Evolutionary conservation across 208 protist genomes (phyloP), one percentile per base, ranked within the genome.

Genomic region (Acanthamoeba triangularis): DNA sequence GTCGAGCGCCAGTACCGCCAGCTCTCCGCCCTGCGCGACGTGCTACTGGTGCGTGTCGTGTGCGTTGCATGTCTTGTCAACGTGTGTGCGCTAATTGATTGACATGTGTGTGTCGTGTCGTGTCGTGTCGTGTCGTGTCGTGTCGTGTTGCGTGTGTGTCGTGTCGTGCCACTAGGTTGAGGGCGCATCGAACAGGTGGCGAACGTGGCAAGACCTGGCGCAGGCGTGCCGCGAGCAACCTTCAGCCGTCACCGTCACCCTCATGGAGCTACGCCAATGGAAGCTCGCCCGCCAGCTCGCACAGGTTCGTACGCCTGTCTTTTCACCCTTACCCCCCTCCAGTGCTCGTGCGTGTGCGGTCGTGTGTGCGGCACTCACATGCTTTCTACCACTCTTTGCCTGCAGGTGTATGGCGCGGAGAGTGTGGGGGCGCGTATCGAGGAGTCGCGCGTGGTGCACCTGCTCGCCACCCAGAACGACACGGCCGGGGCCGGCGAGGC

Each of bases 371-470:
- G 16, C 13, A 18, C 16, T 18, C 28, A 80, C 11, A 11, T 30
- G 30, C 16, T 41, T 13, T 37, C 16, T 80, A 14, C 28, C 28
- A n/a, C n/a, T n/a, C n/a, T n/a, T n/a, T n/a, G n/a, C n/a, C n/a
- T n/a, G n/a, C n/a, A 52, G 41, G 78, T 87, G 10, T 88, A 52
- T 35, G 80, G 52, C 6, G 80, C 33, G 0, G 52, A 63, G 80
- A 59, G 52, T n/a, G 80, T 63, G 16, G 69, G 69, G 11, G 69
- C 69, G 33, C n/a, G 69, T 6, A 88, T 90, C 41, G 82, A 90
- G 54, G 82, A 90, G 82, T n/a, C 82, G 41, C 41, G 82, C 11
- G 47, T 90, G 82, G 82, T 90, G 37, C 54, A 67, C 52, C 82
- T 90, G 30, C 52, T 61, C 28, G 49, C 54, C 47, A 90, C 82